Base-by-base conservation (phyloP, 495 filamentous ascomycete genomes). In the Niebla homalea region DNA sequence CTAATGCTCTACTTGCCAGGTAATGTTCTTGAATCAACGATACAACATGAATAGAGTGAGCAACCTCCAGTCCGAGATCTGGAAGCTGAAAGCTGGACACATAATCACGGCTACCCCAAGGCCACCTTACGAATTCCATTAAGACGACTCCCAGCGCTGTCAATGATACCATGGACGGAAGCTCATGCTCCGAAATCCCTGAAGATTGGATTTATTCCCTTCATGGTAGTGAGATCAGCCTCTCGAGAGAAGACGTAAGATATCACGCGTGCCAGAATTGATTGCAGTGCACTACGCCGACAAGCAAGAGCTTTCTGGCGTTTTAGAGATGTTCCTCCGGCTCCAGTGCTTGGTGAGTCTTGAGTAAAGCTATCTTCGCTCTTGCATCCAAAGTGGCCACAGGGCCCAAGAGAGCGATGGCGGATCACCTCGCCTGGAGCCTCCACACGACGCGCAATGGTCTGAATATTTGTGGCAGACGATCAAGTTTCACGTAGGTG, bases 391-490 rank as follows among this genome's bases (percentile, higher is more conserved):
- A 19, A 14, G 46, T 16, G 43, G 43, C 20, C 48, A 50, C 38
- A 50, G 20, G 1, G 40, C 43, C 16, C 18, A 37, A n/a, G 37
- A 46, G 22, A 21, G 32, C 10, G n/a, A 50, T 23, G 43, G 25
- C 14, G 22, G 32, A 19, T 40, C 42, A 18, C 40, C 18, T 10
- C 40, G 32, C 32, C 21, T 50, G 18, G 48, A 21, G 6, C 18
- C 15, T 21, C 40, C 48, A 6, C 48, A 46, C 23, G 21, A 50
- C 12, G 25, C 43, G 39, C 48, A 50, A 16, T 50, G 48, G 10
- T 50, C 46, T 22, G 36, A 43, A 16, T 50, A 50, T 16, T 21
- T 45, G 38, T 50, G 48, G 48, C 48, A 50, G 11, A 50, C 48
- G 8, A 25, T 50, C 38, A 23, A 46, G 14, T 50, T 20, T 32